Conservation (phyloP, 257 asterid species). For the Perilla frutescens region DNA sequence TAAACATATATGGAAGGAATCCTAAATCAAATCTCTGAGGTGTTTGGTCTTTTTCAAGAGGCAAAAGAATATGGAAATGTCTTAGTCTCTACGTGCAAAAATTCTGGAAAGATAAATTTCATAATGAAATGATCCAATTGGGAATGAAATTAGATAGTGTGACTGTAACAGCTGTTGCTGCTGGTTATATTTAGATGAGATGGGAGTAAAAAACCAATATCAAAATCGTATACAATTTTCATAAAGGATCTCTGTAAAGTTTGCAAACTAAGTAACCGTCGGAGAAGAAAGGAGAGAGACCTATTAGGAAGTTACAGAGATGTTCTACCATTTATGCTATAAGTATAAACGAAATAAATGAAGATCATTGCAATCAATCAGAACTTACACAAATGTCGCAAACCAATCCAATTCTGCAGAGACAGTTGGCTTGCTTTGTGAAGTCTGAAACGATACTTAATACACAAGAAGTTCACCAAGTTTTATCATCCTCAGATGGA, state of each 20-base stretch:
- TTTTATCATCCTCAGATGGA: not conserved
- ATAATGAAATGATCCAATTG: too few relatives aligned
- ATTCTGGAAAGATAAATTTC: too few relatives aligned
- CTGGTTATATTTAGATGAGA: conserved; percentile 62
- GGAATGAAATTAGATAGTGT: conserved; percentile 50
- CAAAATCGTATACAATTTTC: conserved; percentile 43
- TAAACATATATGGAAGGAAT: too few relatives aligned
- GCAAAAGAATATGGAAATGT: too few relatives aligned
- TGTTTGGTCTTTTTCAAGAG: too few relatives aligned
- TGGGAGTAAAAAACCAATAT: conserved; percentile 43
- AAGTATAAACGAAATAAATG: conserved; percentile 24
- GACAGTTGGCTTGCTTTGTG: conserved; percentile 9
- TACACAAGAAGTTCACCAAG: too few relatives aligned
- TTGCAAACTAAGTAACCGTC: conserved; percentile 42
- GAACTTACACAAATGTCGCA: conserved; percentile 31
- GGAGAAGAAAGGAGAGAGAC: conserved; percentile 60
- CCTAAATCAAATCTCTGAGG: too few relatives aligned
- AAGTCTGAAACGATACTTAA: too few relatives aligned
- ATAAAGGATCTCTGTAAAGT: conserved; percentile 72
- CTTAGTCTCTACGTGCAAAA: too few relatives aligned
- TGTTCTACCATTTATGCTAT: conserved; percentile 26
- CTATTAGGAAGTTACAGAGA: conserved; percentile 43
- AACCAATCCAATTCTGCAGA: conserved; percentile 33
- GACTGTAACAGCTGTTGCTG: conserved; percentile 67
- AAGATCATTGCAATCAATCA: conserved; percentile 16